Evolutionary conservation across 2,329 filamentous ascomycete genomes (phyloP).

Genomic region (Colletotrichum spinosum): DNA sequence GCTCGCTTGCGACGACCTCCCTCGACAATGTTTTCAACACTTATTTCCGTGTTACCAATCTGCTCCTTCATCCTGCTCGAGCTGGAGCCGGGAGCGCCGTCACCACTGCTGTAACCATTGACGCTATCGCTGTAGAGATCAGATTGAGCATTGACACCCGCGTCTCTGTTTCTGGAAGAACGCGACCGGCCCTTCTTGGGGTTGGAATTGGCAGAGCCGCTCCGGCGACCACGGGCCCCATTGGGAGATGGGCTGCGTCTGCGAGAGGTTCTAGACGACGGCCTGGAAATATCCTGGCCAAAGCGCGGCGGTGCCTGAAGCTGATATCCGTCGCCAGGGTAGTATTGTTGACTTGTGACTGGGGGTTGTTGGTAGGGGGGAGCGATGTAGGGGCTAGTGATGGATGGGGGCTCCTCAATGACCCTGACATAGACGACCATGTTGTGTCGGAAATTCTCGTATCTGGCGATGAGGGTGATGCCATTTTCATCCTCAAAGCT

Average conservation of each 20-base stretch:
- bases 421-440: slow-evolving; percentile 95
- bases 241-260: slow-evolving; percentile 84
- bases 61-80: slow-evolving; percentile 86
- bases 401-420: slow-evolving; percentile 69
- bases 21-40: slow-evolving; percentile 97
- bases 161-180: slow-evolving; percentile 74
- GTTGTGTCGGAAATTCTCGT: slow-evolving; percentile 93
- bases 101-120: slow-evolving; percentile 88
- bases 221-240: slow-evolving; percentile 77
- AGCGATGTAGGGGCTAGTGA: slow-evolving; percentile 61
- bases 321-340: slow-evolving; percentile 65
- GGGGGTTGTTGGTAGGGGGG: slow-evolving; percentile 64
- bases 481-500: slow-evolving; percentile 94
- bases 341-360: slow-evolving; percentile 63
- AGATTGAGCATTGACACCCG: slow-evolving; percentile 57
- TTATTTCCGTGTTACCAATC: slow-evolving; percentile 95
- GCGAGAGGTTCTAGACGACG: slow-evolving; percentile 76
- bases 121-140: slow-evolving; percentile 74
- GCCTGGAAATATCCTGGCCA: slow-evolving; percentile 72
- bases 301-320: slow-evolving; percentile 62
- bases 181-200: slow-evolving; percentile 77
- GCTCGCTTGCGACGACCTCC: slow-evolving; percentile 94
- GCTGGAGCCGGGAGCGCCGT: slow-evolving; percentile 81
- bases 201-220: slow-evolving; percentile 74
- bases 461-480: slow-evolving; percentile 92